Evolutionary conservation across 202 grass and related monocot genomes (phyloP), one percentile per base, ranked within the genome.

Genomic region (Panicum virgatum): DNA sequence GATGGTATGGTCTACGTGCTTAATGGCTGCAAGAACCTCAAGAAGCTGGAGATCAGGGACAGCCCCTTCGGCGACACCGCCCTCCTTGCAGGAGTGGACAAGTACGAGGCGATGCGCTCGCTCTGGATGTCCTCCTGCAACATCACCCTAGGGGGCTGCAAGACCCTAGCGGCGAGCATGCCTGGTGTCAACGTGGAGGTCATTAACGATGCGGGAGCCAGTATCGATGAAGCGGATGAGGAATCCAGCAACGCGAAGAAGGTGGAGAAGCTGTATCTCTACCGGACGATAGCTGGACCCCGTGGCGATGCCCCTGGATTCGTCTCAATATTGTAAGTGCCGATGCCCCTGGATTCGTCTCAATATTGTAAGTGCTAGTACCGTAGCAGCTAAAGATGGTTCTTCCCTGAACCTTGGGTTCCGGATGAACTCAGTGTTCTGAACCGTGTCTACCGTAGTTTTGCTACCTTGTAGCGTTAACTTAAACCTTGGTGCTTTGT

Each of bases 91-190:
- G 79, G 84, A 16, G 51, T 67, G 53, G 52, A 78, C 0, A 90
- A 63, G 70, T 84, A 92, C 0, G 92, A 92, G 64, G 57, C 90
- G 38, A 86, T 95, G 80, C 82, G 79, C 38, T 92, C 87, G 0
- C 84, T 94, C n/a, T 94, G 89, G 89, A 90, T 94, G 79, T 94
- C 89, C 3, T 90, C 82, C 1, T 95, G 92, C 38, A 37, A 86
- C 20, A 58, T 90, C 46, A 95, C 90, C 34, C 34, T 92, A 30
- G 85, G 75, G 37, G 92, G 42, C 56, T 95, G 92, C 79, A 92
- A 87, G 92, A 51, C 76, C 45, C 87, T 94, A 7, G 87, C 90
- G 20, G 71, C 72, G 32, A 69, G 68, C 76, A 92, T 90, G 89
- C 75, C 87, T 32, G 81, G 36, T 42, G 48, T 95, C 63, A 95